Evolutionary conservation across 106 monocot species (phyloP), one percentile per base, ranked within the genome.

Genomic region (Gastrodia elata): DNA sequence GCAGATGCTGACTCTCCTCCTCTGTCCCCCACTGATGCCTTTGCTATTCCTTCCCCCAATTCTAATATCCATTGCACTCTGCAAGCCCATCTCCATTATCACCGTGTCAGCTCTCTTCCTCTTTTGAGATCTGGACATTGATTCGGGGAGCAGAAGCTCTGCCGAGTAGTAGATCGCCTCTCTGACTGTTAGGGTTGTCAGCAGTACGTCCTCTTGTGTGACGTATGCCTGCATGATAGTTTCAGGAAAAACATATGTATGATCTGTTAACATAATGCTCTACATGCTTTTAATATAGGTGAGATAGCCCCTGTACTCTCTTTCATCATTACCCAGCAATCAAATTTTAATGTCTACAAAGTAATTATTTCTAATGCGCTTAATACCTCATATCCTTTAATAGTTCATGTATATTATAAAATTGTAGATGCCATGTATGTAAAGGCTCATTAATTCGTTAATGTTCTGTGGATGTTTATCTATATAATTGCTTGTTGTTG

Each of bases 1-100:
- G 83, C 93, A 93, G 3, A 93, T 89, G 83, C 89, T 89, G 18
- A 93, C 89, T 28, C 93, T 77, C 44, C 87, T 74, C 73, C 79
- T 84, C 71, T 93, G 89, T 1, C 89, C 93, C 0, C 89, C 83
- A 37, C 93, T 89, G 7, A 93, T 75, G 9, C 89, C 87, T 39
- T 87, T 87, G 4, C 39, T 57, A 1, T 64, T 46, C 75, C 74
- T 68, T 11, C 89, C 83, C 2, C 89, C 89, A 0, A 93, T 87
- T 49, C 85, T 80, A 10, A 87, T 93, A 64, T 85, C 79, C 37
- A 73, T 71, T 4, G 85, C 84, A 24, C 72, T 85, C 3, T 56
- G 61, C 22, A 93, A 58, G 0, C 93, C 93, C 93, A 93, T 93
- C 68, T 89, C 93, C 20, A 37, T 18, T 25, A 93, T 87, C 24